A percentile compares a stretch with the other conserved stretches of the same genome.
Evolutionary conservation across 495 filamentous ascomycete genomes (phyloP).

Genomic region (Neurospora discreta): DNA sequence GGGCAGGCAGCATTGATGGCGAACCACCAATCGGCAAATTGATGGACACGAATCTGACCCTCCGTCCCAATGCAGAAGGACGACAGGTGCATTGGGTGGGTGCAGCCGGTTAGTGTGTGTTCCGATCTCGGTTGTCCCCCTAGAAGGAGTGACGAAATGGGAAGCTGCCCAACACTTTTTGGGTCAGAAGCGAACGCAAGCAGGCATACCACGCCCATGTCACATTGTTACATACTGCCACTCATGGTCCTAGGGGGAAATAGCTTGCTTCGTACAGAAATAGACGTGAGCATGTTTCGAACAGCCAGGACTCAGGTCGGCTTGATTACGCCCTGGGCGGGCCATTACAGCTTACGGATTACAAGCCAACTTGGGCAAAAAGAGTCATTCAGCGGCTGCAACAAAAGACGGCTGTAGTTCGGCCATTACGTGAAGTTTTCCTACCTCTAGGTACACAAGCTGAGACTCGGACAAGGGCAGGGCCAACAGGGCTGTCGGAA

Average conservation of each 20-base stretch:
- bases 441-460: neutral
- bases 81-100: neutral
- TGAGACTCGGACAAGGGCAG: neutral
- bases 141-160: neutral
- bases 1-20: neutral
- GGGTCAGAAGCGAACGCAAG: neutral
- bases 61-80: neutral
- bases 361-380: neutral
- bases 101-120: neutral
- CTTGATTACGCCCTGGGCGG: too few species aligned
- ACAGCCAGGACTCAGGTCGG: too few species aligned
- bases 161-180: neutral
- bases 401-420: neutral
- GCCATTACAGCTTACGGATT: neutral
- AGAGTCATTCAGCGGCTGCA: neutral
- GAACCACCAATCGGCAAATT: neutral
- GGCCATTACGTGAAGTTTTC: neutral
- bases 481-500: neutral
- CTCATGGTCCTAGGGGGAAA: too few species aligned
- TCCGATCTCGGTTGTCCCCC: neutral
- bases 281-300: too few species aligned
- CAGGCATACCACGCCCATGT: neutral
- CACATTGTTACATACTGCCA: neutral
- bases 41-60: neutral
- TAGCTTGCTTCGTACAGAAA: too few species aligned